These are phyloP conservation scores for Colletotrichum karsti DNA, from an alignment of 2,329 filamentous ascomycete species.

Conservation along the genomic window DNA sequence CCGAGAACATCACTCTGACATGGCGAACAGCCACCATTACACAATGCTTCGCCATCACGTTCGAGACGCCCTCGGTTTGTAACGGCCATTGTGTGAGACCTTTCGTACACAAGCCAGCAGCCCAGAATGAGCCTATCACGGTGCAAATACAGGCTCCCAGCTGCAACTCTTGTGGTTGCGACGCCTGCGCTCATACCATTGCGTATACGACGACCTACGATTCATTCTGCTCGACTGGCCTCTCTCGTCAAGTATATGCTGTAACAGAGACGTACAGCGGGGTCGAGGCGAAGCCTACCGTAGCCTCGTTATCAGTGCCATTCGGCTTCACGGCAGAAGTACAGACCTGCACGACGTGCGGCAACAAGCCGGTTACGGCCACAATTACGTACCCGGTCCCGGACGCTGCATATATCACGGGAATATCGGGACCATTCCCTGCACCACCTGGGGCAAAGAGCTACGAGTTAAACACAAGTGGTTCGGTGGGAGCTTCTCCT, in stretches of 20 bases:
- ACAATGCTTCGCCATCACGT: not conserved
- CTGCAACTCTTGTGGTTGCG: not conserved
- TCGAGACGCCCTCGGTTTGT: not conserved
- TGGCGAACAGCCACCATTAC: not conserved
- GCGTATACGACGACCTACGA: not conserved
- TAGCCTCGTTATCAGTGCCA: not conserved
- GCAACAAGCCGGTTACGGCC: not conserved
- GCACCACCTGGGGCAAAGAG: not conserved
- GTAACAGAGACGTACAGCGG: not conserved
- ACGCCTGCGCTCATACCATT: not conserved
- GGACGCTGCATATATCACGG: not conserved
- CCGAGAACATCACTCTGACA: not conserved
- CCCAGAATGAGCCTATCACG: not conserved
- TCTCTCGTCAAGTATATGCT: not conserved
- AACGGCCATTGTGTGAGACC: not conserved
- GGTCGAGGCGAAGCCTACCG: not conserved
- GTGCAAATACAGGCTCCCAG: not conserved
- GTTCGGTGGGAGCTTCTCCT: not conserved
- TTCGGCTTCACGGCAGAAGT: not conserved
- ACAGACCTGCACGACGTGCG: not conserved
- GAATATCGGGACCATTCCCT: not conserved
- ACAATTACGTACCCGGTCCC: not conserved
- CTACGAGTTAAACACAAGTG: not conserved
- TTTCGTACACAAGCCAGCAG: not conserved
- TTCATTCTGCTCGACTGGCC: not conserved